phyloP scores from a whole-genome alignment of 2,329 filamentous ascomycete genomes.

The Aspergillus phoenicis region DNA sequence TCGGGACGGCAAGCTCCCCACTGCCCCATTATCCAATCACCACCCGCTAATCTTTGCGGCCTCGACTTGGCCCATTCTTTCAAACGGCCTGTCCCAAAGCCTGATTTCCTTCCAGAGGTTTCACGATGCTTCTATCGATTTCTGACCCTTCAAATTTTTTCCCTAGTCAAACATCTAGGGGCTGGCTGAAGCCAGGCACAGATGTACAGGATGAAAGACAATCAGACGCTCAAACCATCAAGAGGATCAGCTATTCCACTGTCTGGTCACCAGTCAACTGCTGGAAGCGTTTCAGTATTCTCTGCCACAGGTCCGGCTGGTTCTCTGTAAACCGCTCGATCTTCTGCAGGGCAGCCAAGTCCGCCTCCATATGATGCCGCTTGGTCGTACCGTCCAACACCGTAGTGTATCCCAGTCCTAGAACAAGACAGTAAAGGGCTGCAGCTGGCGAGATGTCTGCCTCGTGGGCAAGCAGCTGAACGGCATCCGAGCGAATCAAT shows the following conservation, averaged over 20 bases:
- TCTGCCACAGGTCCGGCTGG: conserved; percentile 54
- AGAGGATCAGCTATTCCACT: background rate
- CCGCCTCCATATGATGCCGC: conserved; percentile 53
- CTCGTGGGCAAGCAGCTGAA: conserved; percentile 53
- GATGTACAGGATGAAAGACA: background rate
- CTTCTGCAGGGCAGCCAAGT: conserved; percentile 50
- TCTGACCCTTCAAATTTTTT: background rate
- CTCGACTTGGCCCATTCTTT: background rate
- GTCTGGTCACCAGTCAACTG: conserved; percentile 36
- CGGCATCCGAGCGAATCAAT: conserved; percentile 51
- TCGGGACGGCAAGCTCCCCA: background rate
- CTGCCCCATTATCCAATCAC: background rate
- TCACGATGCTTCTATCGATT: background rate
- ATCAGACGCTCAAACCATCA: background rate
- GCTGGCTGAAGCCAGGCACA: background rate
- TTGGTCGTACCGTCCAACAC: conserved; percentile 62
- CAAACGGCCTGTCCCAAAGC: background rate
- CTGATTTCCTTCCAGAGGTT: background rate
- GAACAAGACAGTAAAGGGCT: conserved; percentile 60
- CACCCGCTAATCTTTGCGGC: background rate
- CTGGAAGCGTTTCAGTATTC: conserved; percentile 54
- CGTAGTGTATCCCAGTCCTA: conserved; percentile 53
- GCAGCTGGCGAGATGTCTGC: conserved; percentile 48
- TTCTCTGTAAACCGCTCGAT: conserved; percentile 49
- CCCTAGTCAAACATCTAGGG: conserved; percentile 1